Percentiles rank a stretch among this genome's conserved stretches.
These are phyloP conservation scores for Alnus glutinosa DNA, from an alignment of 306 rosid species.

Conservation along the genomic window DNA sequence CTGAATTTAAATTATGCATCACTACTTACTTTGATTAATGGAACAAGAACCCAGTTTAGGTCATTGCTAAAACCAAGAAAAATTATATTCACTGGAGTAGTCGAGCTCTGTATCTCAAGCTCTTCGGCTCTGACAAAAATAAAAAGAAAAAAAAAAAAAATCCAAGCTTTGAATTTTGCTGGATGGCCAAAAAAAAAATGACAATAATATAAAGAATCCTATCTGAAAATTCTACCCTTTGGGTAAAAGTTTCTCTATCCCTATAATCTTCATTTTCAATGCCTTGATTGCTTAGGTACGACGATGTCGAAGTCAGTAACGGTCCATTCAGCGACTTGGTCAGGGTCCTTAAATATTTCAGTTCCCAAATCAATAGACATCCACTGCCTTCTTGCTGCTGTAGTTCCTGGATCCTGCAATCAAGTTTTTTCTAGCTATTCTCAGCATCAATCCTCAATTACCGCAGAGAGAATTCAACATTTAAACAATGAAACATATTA, in stretches of 20 bases:
- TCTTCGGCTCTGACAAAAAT: too few species aligned
- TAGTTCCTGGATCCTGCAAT: conserved; percentile 44
- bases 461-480: not conserved
- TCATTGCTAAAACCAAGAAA: too few species aligned
- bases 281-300: conserved; percentile 14
- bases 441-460: not conserved
- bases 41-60: too few species aligned
- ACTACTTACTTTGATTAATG: too few species aligned
- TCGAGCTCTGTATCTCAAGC: too few species aligned
- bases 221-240: not conserved
- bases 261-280: not conserved
- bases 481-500: too few species aligned
- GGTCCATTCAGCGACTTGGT: conserved; percentile 47
- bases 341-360: conserved; percentile 41
- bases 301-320: conserved; percentile 41
- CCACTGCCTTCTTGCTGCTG: conserved; percentile 43
- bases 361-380: conserved; percentile 43
- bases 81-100: too few species aligned
- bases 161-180: not conserved
- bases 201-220: not conserved
- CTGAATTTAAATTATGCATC: too few species aligned
- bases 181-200: too few species aligned
- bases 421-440: not conserved
- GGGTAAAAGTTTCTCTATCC: not conserved
- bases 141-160: not conserved